Conservation (phyloP, 2,329 filamentous ascomycete species). For the Penicillium sp. region DNA sequence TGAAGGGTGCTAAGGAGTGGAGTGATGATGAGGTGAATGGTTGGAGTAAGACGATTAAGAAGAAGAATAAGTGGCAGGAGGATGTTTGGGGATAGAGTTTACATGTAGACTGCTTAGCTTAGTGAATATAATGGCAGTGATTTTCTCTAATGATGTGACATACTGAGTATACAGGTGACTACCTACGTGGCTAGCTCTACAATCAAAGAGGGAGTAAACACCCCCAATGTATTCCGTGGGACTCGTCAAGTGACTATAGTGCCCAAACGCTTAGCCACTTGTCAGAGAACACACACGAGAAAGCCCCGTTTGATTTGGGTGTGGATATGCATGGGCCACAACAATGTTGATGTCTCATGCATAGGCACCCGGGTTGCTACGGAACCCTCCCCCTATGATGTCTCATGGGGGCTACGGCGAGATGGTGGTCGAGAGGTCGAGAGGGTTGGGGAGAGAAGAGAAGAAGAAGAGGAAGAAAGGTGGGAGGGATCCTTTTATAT, state of each 20-base stretch:
- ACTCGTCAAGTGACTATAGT: neutral
- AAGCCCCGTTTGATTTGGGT: neutral
- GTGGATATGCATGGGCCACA: neutral
- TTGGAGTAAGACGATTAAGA: constrained; percentile 52
- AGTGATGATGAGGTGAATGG: constrained; percentile 43
- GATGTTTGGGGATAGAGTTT: constrained; percentile 48
- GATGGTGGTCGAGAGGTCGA: neutral
- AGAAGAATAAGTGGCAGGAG: constrained; percentile 54
- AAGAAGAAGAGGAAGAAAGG: neutral
- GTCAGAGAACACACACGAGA: neutral
- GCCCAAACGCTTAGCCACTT: neutral
- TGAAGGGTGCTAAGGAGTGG: constrained; percentile 40
- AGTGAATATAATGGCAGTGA: neutral
- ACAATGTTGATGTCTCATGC: neutral
- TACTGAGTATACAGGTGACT: neutral
- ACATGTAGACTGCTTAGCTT: neutral
- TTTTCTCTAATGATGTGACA: neutral
- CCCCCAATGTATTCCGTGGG: neutral
- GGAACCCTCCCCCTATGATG: neutral
- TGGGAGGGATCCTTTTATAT: neutral
- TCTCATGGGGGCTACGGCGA: neutral
- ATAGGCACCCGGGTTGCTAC: neutral
- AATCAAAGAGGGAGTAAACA: neutral
- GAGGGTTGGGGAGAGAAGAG: neutral
- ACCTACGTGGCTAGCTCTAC: neutral